phyloP scores from a whole-genome alignment of 257 asterid species.

The Scutellaria minor region DNA sequence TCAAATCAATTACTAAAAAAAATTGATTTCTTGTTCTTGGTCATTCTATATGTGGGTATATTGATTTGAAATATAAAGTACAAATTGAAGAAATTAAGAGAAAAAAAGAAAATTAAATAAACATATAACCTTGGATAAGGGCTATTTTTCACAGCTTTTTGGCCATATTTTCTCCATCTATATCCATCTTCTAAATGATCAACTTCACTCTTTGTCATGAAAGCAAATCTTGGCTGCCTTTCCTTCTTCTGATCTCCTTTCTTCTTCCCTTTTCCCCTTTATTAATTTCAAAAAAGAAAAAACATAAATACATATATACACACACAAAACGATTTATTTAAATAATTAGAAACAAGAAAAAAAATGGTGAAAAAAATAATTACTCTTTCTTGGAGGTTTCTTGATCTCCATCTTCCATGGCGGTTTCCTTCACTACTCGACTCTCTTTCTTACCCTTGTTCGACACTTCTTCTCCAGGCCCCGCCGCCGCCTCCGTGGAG shows the following conservation, averaged over 20 bases:
- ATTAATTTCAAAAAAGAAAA: conserved; percentile 4
- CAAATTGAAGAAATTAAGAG: not conserved
- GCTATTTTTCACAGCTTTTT: conserved; percentile 86
- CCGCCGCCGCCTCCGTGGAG: conserved; percentile 57
- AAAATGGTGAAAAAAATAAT: not conserved
- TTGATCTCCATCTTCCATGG: conserved; percentile 40
- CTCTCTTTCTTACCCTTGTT: conserved; percentile 47
- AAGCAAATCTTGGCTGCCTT: conserved; percentile 68
- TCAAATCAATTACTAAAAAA: no score
- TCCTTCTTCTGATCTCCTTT: conserved; percentile 69
- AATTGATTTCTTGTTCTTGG: no score
- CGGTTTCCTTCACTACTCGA: conserved; percentile 28
- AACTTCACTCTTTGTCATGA: conserved; percentile 90
- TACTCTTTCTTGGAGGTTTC: conserved; percentile 64
- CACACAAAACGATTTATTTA: not conserved
- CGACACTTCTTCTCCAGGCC: conserved; percentile 34
- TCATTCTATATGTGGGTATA: no score
- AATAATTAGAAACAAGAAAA: not conserved
- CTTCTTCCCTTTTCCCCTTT: conserved; percentile 65
- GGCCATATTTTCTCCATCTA: conserved; percentile 92
- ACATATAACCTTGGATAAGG: conserved; percentile 72
- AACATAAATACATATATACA: not conserved
- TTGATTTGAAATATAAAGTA: not conserved
- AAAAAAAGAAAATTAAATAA: not conserved
- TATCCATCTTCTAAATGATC: conserved; percentile 92